These are phyloP conservation scores for Tubosaeta sp. DNA, from an alignment of 768 basidiomycete species.

Conservation along the genomic window DNA sequence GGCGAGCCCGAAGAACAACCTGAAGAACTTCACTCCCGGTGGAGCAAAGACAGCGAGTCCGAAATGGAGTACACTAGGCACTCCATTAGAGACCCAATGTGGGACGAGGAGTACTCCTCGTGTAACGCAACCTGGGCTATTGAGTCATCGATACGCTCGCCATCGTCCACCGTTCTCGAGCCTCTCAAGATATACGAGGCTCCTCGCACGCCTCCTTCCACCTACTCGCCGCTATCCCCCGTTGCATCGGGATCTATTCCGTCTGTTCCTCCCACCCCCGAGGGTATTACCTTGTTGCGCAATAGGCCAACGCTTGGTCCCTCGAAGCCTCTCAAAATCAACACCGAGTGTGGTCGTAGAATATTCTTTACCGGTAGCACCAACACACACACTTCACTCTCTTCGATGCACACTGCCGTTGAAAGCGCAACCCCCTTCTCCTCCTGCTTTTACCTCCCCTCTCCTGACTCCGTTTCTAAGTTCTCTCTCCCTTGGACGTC, in stretches of 20 bases:
- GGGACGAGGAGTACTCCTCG: slow-evolving; percentile 36
- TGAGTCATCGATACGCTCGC: slow-evolving; percentile 48
- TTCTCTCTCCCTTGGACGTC: slow-evolving; percentile 32
- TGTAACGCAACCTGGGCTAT: slow-evolving; percentile 54
- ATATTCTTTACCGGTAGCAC: slow-evolving; percentile 37
- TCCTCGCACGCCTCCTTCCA: slow-evolving; percentile 47
- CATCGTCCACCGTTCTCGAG: slow-evolving; percentile 35
- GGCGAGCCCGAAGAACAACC: slow-evolving; percentile 36
- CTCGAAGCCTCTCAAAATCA: slow-evolving; percentile 51
- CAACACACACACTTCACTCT: slow-evolving; percentile 43
- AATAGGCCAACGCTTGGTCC: slow-evolving; percentile 32
- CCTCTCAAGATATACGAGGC: slow-evolving; percentile 42
- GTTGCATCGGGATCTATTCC: slow-evolving; percentile 35
- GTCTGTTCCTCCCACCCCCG: slow-evolving; percentile 58
- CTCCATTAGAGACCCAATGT: slow-evolving; percentile 27
- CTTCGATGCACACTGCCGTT: slow-evolving; percentile 75
- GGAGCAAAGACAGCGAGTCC: slow-evolving; percentile 51
- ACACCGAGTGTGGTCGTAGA: slow-evolving; percentile 43
- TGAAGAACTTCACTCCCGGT: slow-evolving; percentile 46
- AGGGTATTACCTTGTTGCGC: slow-evolving; percentile 42
- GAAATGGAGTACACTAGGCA: slow-evolving; percentile 33
- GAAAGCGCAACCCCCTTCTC: slow-evolving; percentile 56
- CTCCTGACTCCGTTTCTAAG: slow-evolving; percentile 39
- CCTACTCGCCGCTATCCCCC: slow-evolving; percentile 46
- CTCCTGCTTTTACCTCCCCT: slow-evolving; percentile 52